Evolutionary conservation across 306 rosid species (phyloP), one percentile per base, ranked within the genome.

Genomic region (Citrullus amarus): DNA sequence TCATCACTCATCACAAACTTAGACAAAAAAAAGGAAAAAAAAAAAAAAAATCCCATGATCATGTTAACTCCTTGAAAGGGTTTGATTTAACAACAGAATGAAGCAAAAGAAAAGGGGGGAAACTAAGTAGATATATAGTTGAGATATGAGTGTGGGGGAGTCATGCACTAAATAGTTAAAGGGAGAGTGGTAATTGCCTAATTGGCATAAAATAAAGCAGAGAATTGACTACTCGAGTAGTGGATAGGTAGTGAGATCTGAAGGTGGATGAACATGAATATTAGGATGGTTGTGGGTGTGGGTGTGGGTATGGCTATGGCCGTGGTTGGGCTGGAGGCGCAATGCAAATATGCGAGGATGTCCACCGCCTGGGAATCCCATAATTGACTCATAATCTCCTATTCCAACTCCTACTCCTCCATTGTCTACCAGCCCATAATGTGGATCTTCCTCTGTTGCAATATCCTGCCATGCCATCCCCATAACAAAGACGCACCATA

Each of bases 241-340:
- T 30, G 91, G 86, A 78, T 89, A 87, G 78, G 93, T 86, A 5
- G 91, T 87, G 50, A 88, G 86, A 83, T 90, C 96, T 25, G 96
- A 83, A 18, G 90, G 17, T 0, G 66, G 71, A 9, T 58, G 58
- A 53, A 53, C 8, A 39, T 85, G 89, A 32, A 82, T 79, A 79
- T 84, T 78, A 51, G 89, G 86, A 77, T 81, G 91, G 81, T 69
- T 83, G 58, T 43, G 39, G 39, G 1, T 9, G 50, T 44, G 10
- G 48, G 2, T 43, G 28, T 81, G 91, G 81, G 65, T 83, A 54
- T 41, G 39, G 39, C 0, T 44, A 12, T 44, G 13, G 50, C 0
- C 9, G 78, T 83, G 91, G 81, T 69, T 83, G 43, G 87, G 86
- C 56, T 87, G 91, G 56, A 85, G 83, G 66, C 88, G 85, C 28